Evolutionary conservation across 1,284 basidiomycete genomes (phyloP).

Genomic region (Microbotryomycetes sp.): DNA sequence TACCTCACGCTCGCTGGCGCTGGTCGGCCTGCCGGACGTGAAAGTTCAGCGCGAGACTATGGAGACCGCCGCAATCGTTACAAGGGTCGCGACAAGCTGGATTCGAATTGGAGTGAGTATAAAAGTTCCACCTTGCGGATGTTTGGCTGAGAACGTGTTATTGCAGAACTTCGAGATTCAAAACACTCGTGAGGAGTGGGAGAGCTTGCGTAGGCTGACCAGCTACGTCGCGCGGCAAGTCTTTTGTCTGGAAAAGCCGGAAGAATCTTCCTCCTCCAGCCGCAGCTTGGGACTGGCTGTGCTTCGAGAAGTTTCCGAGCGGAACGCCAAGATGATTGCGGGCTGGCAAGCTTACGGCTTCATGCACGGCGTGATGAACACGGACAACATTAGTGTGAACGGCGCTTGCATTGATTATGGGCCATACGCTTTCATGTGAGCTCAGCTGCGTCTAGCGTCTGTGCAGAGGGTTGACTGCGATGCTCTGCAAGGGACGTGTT

Average conservation of each 20-base stretch:
- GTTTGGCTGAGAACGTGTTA: neutral
- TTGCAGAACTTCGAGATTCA: constrained; percentile 32
- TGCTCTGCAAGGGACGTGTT: constrained; percentile 34
- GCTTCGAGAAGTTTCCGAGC: constrained; percentile 64
- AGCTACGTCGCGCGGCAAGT: constrained; percentile 58
- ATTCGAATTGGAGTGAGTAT: constrained; percentile 65
- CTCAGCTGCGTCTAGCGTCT: constrained; percentile 51
- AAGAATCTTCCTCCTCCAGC: constrained; percentile 2
- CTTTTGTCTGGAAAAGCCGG: constrained; percentile 34
- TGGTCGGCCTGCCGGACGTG: constrained; percentile 68
- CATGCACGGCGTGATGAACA: constrained; percentile 29
- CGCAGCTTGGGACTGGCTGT: constrained; percentile 47
- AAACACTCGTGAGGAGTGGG: constrained; percentile 58
- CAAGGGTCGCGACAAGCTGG: constrained; percentile 82
- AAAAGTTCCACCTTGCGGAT: constrained; percentile 51
- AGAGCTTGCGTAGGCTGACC: constrained; percentile 58
- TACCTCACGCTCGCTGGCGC: constrained; percentile 76
- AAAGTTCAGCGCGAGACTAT: constrained; percentile 69
- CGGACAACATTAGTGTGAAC: constrained; percentile 54
- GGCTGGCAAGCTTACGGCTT: constrained; percentile 63
- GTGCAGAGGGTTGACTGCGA: constrained; percentile 33
- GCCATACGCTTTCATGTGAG: constrained; percentile 80
- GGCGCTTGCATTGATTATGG: constrained; percentile 92
- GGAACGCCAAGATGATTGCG: constrained; percentile 86
- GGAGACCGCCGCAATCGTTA: constrained; percentile 71